Evolutionary conservation across 1,284 basidiomycete genomes (phyloP), one percentile per base, ranked within the genome.

Genomic region (Ganoderma lingzhi): DNA sequence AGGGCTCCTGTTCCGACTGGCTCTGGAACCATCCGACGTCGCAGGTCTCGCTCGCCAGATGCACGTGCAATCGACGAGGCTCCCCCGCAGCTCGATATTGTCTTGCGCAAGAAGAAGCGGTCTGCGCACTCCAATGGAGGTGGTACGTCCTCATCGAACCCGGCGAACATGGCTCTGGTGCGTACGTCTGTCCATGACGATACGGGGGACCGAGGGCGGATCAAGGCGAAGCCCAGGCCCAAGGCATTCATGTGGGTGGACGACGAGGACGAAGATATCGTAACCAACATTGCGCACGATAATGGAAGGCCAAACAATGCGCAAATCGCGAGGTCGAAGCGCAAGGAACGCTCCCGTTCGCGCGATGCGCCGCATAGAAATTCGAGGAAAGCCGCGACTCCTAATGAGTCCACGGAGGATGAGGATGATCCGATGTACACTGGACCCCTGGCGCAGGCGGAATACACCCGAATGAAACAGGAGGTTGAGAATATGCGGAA

Each of bases 401-500:
- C 72, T 1, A 48, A 48, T 12, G 75, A 76, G 12, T 61, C 63
- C 6, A 44, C 63, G 6, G 76, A 76, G 2, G 71, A 71, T 6
- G 76, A 70, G 3, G 70, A 69, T n/a, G 77, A 75, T 4, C 59
- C 66, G 14, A 55, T 66, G 60, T 73, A 71, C 51, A 63, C 76
- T 56, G 82, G 83, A 0, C 77, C 82, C 5, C 70, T 83, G 51
- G 82, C 83, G 14, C 74, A 78, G 44, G 80, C 83, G 23, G 87
- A 89, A 68, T 83, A 82, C 51, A 72, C 73, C 6, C 79, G 77
- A 58, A 73, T 85, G 72, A 84, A 81, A 71, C 80, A 79, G 32
- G 84, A 85, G 65, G 62, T 85, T 10, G 85, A 85, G 56, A 63
- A 51, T 2, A 72, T 87, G 78, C 87, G 83, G 77, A 87, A 84